phyloP scores from a whole-genome alignment of 2,329 filamentous ascomycete species.

The Ophiostoma perfectum region DNA sequence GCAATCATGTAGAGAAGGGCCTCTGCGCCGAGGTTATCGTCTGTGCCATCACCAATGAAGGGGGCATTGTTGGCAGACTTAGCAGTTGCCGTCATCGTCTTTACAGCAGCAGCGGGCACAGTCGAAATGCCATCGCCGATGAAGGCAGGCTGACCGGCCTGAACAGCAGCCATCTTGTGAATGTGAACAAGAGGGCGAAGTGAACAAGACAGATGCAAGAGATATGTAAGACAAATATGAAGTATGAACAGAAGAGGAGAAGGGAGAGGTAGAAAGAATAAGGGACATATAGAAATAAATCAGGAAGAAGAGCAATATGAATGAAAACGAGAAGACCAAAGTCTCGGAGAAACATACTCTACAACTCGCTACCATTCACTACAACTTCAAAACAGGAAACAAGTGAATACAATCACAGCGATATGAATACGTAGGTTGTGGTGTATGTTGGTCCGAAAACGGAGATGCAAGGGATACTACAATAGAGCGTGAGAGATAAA shows the following conservation, averaged over 20 bases:
- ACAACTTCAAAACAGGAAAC: too few relatives aligned
- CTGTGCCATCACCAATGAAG: background rate
- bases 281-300: background rate
- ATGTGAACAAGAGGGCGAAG: background rate
- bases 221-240: too few relatives aligned
- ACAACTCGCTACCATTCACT: too few relatives aligned
- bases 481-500: background rate
- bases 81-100: too few relatives aligned
- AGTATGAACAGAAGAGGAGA: too few relatives aligned
- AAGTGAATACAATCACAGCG: too few relatives aligned
- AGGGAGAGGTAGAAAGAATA: background rate
- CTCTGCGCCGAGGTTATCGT: background rate
- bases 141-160: too few relatives aligned
- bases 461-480: background rate
- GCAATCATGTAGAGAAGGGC: background rate
- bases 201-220: background rate
- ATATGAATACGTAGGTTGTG: background rate
- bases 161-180: background rate
- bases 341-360: too few relatives aligned
- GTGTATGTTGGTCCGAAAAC: background rate
- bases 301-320: background rate
- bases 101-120: too few relatives aligned
- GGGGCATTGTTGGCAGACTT: background rate
- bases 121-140: background rate
- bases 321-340: background rate